These are phyloP conservation scores for Elaeagnus macrophylla DNA, from an alignment of 306 rosid species.

Conservation along the genomic window DNA sequence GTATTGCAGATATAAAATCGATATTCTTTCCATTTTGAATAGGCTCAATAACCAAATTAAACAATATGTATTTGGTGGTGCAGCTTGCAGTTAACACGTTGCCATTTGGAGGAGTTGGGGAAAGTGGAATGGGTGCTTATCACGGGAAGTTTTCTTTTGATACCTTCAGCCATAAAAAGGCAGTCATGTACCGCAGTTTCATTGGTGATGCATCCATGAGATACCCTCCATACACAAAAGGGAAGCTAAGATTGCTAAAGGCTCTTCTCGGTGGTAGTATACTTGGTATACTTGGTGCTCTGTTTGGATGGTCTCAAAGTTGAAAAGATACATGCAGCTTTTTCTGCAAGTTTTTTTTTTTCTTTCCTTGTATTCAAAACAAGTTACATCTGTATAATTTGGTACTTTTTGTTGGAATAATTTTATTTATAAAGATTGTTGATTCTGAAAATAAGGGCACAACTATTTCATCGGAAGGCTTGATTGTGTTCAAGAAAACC, in stretches of 20 bases:
- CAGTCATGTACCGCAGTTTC: conserved; percentile 76
- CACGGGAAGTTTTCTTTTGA: conserved; percentile 97
- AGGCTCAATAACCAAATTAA: not conserved
- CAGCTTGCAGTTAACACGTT: conserved; percentile 70
- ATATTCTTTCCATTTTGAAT: too few relatives aligned
- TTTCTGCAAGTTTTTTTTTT: not conserved
- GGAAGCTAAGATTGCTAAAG: conserved; percentile 61
- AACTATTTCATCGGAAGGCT: too few relatives aligned
- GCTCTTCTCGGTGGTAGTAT: conserved; percentile 71
- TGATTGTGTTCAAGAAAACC: too few relatives aligned
- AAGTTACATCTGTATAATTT: not conserved
- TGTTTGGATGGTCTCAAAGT: conserved; percentile 61
- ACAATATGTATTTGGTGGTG: conserved; percentile 11
- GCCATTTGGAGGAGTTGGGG: conserved; percentile 99
- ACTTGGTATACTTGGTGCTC: conserved; percentile 46
- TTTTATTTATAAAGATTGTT: too few relatives aligned
- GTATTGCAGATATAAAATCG: too few relatives aligned
- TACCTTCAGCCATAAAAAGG: conserved; percentile 89
- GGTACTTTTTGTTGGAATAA: too few relatives aligned
- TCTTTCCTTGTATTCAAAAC: conserved; percentile 4
- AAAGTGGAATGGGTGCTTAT: conserved; percentile 90
- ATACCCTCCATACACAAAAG: conserved; percentile 79
- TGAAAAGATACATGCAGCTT: conserved; percentile 7
- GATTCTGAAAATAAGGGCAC: not conserved
- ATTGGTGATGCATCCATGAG: conserved; percentile 62